phyloP scores from a whole-genome alignment of 805 yeast species.

The Pachysolen tannophilus region DNA sequence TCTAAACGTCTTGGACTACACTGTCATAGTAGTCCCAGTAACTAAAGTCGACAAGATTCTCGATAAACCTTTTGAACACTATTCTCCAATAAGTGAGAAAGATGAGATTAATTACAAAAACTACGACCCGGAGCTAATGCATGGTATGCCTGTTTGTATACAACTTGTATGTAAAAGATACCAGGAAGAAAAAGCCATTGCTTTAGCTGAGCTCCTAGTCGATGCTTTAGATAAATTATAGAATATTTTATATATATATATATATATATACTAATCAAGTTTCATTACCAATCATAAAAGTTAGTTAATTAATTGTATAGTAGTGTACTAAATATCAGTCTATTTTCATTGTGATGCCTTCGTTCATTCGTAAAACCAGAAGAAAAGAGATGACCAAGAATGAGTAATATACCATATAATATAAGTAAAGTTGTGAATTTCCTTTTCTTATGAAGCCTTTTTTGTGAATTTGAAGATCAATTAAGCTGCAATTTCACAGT shows the following conservation, averaged over 20 bases:
- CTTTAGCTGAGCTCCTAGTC: slow-evolving; percentile 21
- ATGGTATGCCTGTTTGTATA: slow-evolving; percentile 47
- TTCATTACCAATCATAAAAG: not conserved
- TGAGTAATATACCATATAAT: no score
- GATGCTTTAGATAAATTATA: slow-evolving; percentile 2
- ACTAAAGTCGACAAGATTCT: slow-evolving; percentile 19
- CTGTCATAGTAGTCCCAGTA: slow-evolving; percentile 6
- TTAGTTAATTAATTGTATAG: not conserved
- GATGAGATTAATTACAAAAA: slow-evolving; percentile 26
- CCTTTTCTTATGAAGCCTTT: no score
- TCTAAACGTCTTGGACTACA: slow-evolving; percentile 9
- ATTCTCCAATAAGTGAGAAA: slow-evolving; percentile 20
- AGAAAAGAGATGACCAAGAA: no score
- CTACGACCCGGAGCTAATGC: slow-evolving; percentile 38
- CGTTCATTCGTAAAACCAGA: no score
- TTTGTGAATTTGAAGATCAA: no score
- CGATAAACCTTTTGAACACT: slow-evolving; percentile 18
- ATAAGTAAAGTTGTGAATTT: no score
- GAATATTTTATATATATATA: no score
- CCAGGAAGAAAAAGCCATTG: slow-evolving; percentile 50
- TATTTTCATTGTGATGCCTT: no score
- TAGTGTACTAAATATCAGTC: no score
- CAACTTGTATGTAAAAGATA: slow-evolving; percentile 48
- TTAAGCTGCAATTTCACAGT: no score
- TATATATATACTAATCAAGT: no score